These are phyloP conservation scores for Aspergillus olivimuriae DNA, from an alignment of 495 filamentous ascomycete species.

Conservation along the genomic window DNA sequence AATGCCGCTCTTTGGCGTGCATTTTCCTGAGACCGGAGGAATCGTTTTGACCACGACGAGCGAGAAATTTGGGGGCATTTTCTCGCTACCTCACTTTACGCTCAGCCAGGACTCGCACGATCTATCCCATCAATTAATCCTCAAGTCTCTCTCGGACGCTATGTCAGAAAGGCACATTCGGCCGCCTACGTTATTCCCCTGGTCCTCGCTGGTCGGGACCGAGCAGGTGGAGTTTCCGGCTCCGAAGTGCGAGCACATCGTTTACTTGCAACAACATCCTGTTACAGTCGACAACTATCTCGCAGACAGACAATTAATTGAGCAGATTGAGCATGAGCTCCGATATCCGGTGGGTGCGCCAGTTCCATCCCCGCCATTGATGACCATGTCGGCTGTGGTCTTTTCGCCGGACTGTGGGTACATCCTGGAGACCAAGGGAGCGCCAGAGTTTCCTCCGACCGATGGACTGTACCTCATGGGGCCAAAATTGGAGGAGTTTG, in stretches of 20 bases:
- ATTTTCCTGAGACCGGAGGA: slow-evolving; percentile 69
- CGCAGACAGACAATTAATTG: slow-evolving; percentile 39
- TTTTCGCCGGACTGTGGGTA: slow-evolving; percentile 95
- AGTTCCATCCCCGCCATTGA: slow-evolving; percentile 55
- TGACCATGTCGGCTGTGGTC: slow-evolving; percentile 76
- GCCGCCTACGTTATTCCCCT: slow-evolving; percentile 49
- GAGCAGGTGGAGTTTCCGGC: slow-evolving; percentile 51
- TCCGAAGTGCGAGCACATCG: slow-evolving; percentile 81
- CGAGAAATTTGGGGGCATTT: slow-evolving; percentile 86
- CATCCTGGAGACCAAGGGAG: slow-evolving; percentile 81
- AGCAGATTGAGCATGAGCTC: slow-evolving; percentile 75
- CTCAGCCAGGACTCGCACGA: slow-evolving; percentile 60
- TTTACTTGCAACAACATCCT: slow-evolving; percentile 80
- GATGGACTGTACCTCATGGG: slow-evolving; percentile 67
- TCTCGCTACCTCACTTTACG: slow-evolving; percentile 78
- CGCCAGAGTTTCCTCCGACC: slow-evolving; percentile 59
- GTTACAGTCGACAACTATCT: slow-evolving; percentile 30
- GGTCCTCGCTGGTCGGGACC: slow-evolving; percentile 54
- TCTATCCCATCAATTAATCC: slow-evolving; percentile 59
- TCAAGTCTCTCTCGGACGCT: slow-evolving; percentile 60
- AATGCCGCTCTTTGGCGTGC: slow-evolving; percentile 70
- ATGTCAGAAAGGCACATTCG: slow-evolving; percentile 54
- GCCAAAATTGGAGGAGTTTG: slow-evolving; percentile 69
- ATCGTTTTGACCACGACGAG: slow-evolving; percentile 81
- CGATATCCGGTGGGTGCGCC: slow-evolving; percentile 80